These are phyloP conservation scores for Hermanozyma aechmeae DNA, from an alignment of 805 yeast genomes.

Conservation along the genomic window DNA sequence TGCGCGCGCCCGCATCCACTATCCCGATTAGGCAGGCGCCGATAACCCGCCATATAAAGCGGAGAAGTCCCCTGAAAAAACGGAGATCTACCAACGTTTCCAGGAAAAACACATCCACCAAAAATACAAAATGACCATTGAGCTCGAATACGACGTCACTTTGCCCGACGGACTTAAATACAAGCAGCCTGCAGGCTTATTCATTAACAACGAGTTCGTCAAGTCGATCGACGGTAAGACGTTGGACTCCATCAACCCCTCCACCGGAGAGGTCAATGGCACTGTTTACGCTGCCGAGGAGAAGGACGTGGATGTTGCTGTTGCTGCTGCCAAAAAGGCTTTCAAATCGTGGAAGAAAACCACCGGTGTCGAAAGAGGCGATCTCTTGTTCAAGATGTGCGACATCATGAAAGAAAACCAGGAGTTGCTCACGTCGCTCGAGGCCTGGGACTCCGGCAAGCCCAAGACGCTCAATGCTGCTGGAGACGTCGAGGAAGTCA, in stretches of 20 bases:
- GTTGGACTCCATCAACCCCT: constrained; percentile 33
- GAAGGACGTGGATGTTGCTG: constrained; percentile 35
- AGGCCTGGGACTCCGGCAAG: constrained; percentile 41
- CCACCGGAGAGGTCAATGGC: constrained; percentile 35
- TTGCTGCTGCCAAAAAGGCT: constrained; percentile 27
- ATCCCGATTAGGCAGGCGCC: no score
- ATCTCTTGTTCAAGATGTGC: constrained; percentile 27
- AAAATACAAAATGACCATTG: no score
- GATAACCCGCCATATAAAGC: no score
- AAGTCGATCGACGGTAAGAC: constrained; percentile 22
- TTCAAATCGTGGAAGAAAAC: constrained; percentile 39
- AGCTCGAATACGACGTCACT: constrained; percentile 17
- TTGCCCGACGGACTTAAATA: constrained; percentile 43
- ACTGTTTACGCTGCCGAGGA: constrained; percentile 31
- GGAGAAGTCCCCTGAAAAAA: no score
- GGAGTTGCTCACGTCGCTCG: constrained; percentile 24
- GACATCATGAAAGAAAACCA: constrained; percentile 22
- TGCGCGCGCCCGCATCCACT: no score
- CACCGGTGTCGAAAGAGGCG: constrained; percentile 33
- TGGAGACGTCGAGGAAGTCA: constrained; percentile 39
- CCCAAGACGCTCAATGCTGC: constrained; percentile 39
- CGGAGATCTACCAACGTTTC: no score
- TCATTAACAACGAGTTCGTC: constrained; percentile 47
- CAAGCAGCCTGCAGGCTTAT: constrained; percentile 54
- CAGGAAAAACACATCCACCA: no score